A percentile compares a stretch with the other conserved stretches of the same genome.
phyloP scores from a whole-genome alignment of 78 protist genomes.

The Tieghemostelium lacteum region DNA sequence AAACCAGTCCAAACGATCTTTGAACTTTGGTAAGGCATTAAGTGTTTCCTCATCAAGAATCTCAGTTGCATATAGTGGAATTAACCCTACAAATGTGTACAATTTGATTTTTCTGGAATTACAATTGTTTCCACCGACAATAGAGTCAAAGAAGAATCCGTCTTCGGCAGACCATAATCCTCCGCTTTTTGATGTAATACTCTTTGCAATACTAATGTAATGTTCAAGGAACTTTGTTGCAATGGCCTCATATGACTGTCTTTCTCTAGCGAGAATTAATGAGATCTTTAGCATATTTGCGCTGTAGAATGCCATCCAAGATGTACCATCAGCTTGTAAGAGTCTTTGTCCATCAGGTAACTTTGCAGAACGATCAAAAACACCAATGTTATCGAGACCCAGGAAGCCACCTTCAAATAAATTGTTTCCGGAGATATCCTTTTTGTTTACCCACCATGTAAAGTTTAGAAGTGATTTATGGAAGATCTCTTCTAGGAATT shows the following conservation, averaged over 20 bases:
- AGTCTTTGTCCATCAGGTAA: constrained; percentile 49
- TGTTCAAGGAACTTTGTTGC: constrained; percentile 91
- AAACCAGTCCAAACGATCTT: constrained; percentile 80
- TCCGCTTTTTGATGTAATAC: constrained; percentile 34
- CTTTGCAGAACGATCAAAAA: constrained; percentile 82
- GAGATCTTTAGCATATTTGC: constrained; percentile 86
- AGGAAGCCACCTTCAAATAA: constrained; percentile 82
- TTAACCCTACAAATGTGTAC: constrained; percentile 56
- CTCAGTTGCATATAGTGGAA: constrained; percentile 77
- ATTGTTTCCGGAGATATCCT: constrained; percentile 81
- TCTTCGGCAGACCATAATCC: constrained; percentile 85
- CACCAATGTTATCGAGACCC: constrained; percentile 79
- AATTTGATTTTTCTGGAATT: constrained; percentile 18
- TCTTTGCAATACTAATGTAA: constrained; percentile 72
- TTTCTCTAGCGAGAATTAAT: constrained; percentile 80
- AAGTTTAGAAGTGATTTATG: constrained; percentile 88
- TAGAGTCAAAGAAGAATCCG: constrained; percentile 84
- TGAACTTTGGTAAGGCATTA: constrained; percentile 70
- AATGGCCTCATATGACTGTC: constrained; percentile 75
- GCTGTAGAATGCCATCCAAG: constrained; percentile 91
- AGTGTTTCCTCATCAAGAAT: constrained; percentile 27
- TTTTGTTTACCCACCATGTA: constrained; percentile 90
- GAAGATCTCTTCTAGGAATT: constrained; percentile 77
- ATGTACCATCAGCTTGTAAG: constrained; percentile 88
- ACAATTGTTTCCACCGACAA: background rate